Conservation (phyloP, 1,139 yeast genomes). For the Saccharomycopsis hybrid region DNA sequence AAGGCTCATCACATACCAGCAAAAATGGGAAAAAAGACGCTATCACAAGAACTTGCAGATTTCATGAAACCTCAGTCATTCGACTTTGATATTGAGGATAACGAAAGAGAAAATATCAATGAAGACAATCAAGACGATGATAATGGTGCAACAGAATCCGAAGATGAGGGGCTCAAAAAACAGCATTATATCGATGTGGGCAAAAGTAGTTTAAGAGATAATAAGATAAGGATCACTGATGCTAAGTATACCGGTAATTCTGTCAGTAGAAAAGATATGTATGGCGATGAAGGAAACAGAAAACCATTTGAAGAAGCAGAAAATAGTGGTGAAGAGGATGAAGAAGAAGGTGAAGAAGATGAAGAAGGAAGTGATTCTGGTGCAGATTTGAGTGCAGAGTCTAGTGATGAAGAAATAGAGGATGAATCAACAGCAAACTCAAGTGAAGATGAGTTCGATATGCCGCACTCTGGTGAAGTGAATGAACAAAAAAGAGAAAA, state of each 20-base stretch:
- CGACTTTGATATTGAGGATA: constrained; percentile 81
- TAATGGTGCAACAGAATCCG: constrained; percentile 27
- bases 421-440: too few relatives aligned
- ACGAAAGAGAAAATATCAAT: constrained; percentile 32
- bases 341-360: constrained; percentile 10
- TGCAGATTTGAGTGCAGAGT: constrained; percentile 19
- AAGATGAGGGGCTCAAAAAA: constrained; percentile 39
- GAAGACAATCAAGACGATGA: constrained; percentile 29
- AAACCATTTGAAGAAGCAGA: constrained; percentile 24
- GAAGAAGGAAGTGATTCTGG: constrained; percentile 12
- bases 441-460: constrained; percentile 28
- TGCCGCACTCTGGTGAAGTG: constrained; percentile 30
- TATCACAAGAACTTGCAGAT: constrained; percentile 18
- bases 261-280: constrained; percentile 55
- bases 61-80: constrained; percentile 42
- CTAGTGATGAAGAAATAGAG: constrained; percentile 25
- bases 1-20: too few relatives aligned
- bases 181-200: constrained; percentile 68
- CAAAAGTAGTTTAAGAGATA: constrained; percentile 61
- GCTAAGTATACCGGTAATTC: constrained; percentile 59
- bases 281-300: constrained; percentile 28
- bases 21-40: constrained; percentile 4
- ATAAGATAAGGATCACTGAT: constrained; percentile 41
- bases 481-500: constrained; percentile 29
- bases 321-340: constrained; percentile 30